phyloP scores from a whole-genome alignment of 116 monocot genomes.

The Papilionanthe hybrid region DNA sequence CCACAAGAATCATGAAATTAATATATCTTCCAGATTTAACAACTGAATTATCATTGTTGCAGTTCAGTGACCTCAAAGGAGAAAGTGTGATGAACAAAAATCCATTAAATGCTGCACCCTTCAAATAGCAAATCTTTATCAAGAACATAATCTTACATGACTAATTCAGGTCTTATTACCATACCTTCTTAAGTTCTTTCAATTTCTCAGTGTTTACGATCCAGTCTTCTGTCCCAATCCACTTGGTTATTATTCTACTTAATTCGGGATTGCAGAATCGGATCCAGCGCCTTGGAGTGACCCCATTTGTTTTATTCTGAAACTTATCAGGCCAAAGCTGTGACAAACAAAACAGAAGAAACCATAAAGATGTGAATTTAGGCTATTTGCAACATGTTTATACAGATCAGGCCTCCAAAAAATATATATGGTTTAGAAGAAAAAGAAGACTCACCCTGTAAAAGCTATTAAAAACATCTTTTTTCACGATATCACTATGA shows the following conservation, averaged over 20 bases:
- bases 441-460: conserved; percentile 53
- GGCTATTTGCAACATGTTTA: not conserved
- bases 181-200: conserved; percentile 75
- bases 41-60: not conserved
- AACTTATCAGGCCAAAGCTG: conserved; percentile 94
- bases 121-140: not conserved
- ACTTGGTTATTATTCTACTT: conserved; percentile 83
- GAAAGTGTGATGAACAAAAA: not conserved
- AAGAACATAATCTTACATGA: not conserved
- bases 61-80: not conserved
- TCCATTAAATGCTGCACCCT: not conserved
- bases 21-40: not conserved
- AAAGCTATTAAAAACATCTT: conserved; percentile 88
- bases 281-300: conserved; percentile 96
- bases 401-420: not conserved
- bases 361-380: not conserved
- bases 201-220: conserved; percentile 78
- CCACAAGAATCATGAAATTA: not conserved
- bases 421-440: not conserved
- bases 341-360: conserved; percentile 10
- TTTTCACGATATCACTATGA: conserved; percentile 95
- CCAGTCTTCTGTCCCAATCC: conserved; percentile 90
- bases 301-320: conserved; percentile 97
- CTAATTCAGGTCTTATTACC: not conserved
- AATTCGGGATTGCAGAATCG: conserved; percentile 86